Conservation (phyloP, 163 green algal species). For the Scenedesmus sp. region DNA sequence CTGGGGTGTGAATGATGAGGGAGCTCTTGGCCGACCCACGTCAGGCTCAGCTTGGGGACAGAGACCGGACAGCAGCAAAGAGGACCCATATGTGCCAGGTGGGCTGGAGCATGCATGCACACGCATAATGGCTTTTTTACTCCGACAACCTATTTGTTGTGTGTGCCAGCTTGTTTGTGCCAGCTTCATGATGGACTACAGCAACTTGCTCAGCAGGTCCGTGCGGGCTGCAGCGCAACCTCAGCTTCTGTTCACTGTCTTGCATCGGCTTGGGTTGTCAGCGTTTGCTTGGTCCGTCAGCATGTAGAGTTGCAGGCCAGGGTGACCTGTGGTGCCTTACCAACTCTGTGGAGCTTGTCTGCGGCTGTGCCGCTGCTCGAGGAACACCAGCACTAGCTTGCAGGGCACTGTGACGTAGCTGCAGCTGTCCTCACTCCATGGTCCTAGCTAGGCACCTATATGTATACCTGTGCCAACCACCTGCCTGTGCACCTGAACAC, state of each 20-base stretch:
- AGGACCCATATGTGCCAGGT: constrained; percentile 47
- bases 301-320: background rate
- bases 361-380: background rate
- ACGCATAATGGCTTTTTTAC: background rate
- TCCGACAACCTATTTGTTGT: background rate
- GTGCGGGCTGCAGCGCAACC: constrained; percentile 24
- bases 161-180: background rate
- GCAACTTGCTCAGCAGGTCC: too few relatives aligned
- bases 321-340: background rate
- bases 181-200: too few relatives aligned
- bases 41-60: constrained; percentile 46
- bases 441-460: too few relatives aligned
- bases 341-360: background rate
- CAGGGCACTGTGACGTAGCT: background rate
- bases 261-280: too few relatives aligned
- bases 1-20: constrained; percentile 96
- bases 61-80: constrained; percentile 26
- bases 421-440: background rate
- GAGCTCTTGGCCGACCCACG: constrained; percentile 83
- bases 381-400: background rate
- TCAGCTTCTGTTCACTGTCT: background rate
- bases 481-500: background rate
- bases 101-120: background rate
- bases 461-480: background rate
- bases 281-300: background rate